Evolutionary conservation across 371 early-diverging fungal species (phyloP).

Genomic region (Lichtheimia ramosa): DNA sequence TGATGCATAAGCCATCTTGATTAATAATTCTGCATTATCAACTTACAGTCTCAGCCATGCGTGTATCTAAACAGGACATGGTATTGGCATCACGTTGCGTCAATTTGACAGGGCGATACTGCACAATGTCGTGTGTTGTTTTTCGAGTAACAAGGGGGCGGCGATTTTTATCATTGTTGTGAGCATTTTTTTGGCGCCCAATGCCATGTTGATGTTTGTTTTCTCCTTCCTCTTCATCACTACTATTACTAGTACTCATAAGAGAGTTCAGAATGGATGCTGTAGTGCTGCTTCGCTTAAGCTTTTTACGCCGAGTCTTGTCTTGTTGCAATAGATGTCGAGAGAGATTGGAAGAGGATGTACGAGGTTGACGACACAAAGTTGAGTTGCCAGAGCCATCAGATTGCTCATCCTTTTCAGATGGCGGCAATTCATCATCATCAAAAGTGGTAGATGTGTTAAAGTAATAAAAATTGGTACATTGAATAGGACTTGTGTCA

Average conservation of each 20-base stretch:
- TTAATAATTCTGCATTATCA: not conserved
- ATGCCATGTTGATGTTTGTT: not conserved
- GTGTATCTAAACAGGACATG: constrained; percentile 19
- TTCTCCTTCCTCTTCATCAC: not conserved
- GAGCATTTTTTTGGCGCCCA: no score
- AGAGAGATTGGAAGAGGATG: constrained; percentile 9
- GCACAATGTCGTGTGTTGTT: not conserved
- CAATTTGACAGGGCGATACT: constrained; percentile 6
- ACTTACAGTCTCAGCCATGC: constrained; percentile 27
- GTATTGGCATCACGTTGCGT: constrained; percentile 13
- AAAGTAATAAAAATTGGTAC: constrained; percentile 25
- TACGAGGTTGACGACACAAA: not conserved
- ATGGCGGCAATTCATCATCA: not conserved
- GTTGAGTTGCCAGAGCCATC: not conserved
- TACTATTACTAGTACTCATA: not conserved
- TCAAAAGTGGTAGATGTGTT: no score
- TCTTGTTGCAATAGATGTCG: constrained; percentile 5
- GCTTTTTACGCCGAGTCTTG: not conserved
- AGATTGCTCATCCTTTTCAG: not conserved
- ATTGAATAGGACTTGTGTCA: constrained; percentile 24
- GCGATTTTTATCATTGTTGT: not conserved
- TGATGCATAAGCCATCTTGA: no score
- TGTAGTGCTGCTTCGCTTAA: constrained; percentile 3
- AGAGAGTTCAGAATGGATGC: constrained; percentile 3
- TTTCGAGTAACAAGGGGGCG: not conserved